These are phyloP conservation scores for Paradendryphiella salina DNA, from an alignment of 2,329 filamentous ascomycete genomes.

Conservation along the genomic window DNA sequence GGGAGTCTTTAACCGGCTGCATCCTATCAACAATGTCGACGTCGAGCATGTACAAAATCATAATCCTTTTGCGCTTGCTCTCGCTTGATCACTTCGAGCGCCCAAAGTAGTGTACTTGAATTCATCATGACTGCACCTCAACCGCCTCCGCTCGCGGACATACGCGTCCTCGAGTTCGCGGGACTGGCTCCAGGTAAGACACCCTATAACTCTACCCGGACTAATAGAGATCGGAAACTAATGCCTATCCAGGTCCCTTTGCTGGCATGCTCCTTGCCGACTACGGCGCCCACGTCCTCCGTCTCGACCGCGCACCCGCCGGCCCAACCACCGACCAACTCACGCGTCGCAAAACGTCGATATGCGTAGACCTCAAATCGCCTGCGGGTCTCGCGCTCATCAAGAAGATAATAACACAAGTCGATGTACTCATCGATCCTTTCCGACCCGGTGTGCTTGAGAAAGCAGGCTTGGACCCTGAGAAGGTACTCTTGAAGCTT, in stretches of 20 bases:
- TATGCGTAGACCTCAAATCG: constrained; percentile 78
- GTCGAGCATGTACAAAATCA: constrained; percentile 25
- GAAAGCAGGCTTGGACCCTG: constrained; percentile 75
- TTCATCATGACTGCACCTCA: constrained; percentile 34
- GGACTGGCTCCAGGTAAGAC: constrained; percentile 61
- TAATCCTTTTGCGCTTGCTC: not conserved
- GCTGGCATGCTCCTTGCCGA: constrained; percentile 83
- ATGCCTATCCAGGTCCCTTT: constrained; percentile 69
- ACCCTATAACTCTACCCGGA: not conserved
- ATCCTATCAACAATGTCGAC: constrained; percentile 33
- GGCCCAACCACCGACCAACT: constrained; percentile 69
- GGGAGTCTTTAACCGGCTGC: constrained; percentile 38
- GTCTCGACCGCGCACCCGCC: constrained; percentile 70
- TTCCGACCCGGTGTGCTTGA: constrained; percentile 91
- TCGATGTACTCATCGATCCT: constrained; percentile 88
- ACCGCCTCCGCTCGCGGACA: constrained; percentile 58
- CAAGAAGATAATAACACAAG: constrained; percentile 62
- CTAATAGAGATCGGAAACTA: not conserved
- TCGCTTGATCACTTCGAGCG: not conserved
- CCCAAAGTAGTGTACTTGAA: constrained; percentile 1
- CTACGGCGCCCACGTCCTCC: constrained; percentile 81
- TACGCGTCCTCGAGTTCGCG: constrained; percentile 67
- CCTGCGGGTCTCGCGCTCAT: constrained; percentile 66
- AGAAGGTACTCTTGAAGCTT: constrained; percentile 61
- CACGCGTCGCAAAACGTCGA: constrained; percentile 77